A percentile compares a stretch with the other conserved stretches of the same genome.
phyloP scores from a whole-genome alignment of 306 rosid genomes.

The Quercus aquifolioides region DNA sequence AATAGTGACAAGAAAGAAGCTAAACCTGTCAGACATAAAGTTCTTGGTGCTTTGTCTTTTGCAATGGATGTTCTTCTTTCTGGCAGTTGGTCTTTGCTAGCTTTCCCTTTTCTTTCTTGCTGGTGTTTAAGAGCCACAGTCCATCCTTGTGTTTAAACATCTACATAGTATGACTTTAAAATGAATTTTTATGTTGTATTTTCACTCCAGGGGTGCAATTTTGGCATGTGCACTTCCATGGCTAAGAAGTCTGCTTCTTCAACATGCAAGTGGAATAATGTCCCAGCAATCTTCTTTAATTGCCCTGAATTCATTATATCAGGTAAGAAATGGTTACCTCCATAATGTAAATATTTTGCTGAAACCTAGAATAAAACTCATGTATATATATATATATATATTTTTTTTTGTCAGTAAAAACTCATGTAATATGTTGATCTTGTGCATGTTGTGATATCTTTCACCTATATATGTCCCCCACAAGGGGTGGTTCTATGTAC shows the following conservation, averaged over 20 bases:
- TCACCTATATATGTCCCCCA: neutral
- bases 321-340: slow-evolving; percentile 40
- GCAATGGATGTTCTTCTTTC: no score
- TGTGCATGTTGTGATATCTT: neutral
- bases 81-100: neutral
- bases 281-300: slow-evolving; percentile 76
- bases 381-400: no score
- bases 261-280: slow-evolving; percentile 68
- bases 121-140: neutral
- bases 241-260: slow-evolving; percentile 65
- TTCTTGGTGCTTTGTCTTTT: neutral
- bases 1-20: neutral
- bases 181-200: neutral
- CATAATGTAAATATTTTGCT: neutral
- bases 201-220: slow-evolving; percentile 59
- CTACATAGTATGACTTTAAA: neutral
- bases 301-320: slow-evolving; percentile 72
- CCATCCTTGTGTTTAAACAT: no score
- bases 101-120: neutral
- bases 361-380: neutral
- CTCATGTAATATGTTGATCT: neutral
- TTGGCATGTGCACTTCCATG: slow-evolving; percentile 78
- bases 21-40: neutral
- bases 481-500: neutral
- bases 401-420: no score